Base-by-base conservation (phyloP, 2,329 filamentous ascomycete genomes). In the Sporothrix dimorphospora region DNA sequence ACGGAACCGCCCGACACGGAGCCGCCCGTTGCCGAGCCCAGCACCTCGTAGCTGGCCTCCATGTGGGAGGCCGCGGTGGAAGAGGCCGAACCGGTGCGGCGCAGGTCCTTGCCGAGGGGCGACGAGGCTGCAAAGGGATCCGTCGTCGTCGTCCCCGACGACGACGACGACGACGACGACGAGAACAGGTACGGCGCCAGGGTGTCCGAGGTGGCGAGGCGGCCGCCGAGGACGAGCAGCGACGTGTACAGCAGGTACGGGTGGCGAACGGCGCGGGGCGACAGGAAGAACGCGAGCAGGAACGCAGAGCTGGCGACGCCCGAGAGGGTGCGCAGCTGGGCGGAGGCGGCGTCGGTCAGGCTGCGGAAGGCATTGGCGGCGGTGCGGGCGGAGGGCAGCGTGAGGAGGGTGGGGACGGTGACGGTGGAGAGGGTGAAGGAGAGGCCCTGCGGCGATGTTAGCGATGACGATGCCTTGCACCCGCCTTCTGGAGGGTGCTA, bases 221-320 rank as follows among this genome's bases (percentile, higher is more conserved):
- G 86, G 59, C 92, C 89, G 51, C 92, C 83, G 51, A 86, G 84
- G 57, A 90, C 88, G 72, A 94, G 86, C 34, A 94, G 82, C 2
- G 90, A 90, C 16, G 93, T 94, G 89, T 96, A 98, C 73, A 98
- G 82, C 34, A 98, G 89, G 80, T 97, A 98, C 0, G 95, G 95
- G 80, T 98, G 95, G 79, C 92, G 90, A 76, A 88, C 86, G 71
- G 90, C 87, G 34, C 89, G 86, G 0, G 94, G 92, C 2, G 94
- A 95, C 75, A 97, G 84, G 59, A 87, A 81, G 81, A 91, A 98
- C 74, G 94, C 93, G 75, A 95, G 87, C 76, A 93, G 83, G 78
- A 98, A 90, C 40, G 92, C 89, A 69, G 88, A 84, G 70, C 89
- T 88, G 69, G 93, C 90, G 76, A 97, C 81, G 75, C 88, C 85